Evolutionary conservation across 352 stramenopile species (phyloP).

Genomic region (Globisporangium perplexum): DNA sequence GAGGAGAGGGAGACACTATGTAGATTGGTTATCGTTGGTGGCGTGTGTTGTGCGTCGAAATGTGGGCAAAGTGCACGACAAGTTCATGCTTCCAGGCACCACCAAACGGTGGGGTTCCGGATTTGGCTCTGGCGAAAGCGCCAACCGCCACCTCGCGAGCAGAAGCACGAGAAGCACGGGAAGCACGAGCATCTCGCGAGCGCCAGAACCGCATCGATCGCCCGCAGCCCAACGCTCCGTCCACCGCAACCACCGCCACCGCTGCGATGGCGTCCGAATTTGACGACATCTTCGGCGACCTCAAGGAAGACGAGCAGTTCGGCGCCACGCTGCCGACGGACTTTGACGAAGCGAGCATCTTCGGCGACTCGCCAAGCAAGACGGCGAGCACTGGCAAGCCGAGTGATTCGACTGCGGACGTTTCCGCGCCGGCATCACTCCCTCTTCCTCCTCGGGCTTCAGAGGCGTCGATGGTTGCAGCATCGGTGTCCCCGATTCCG

Average conservation of each 20-base stretch:
- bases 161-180: no score
- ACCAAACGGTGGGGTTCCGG: no score
- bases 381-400: slow-evolving; percentile 1
- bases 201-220: no score
- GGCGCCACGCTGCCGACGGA: slow-evolving; percentile 33
- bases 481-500: slow-evolving; percentile 4
- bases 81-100: no score
- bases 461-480: neutral
- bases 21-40: slow-evolving; percentile 2
- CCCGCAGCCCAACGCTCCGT: neutral
- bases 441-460: neutral
- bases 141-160: no score
- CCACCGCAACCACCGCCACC: neutral
- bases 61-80: neutral
- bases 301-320: slow-evolving; percentile 54
- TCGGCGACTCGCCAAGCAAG: slow-evolving; percentile 20
- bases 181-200: no score
- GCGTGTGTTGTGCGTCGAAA: no score
- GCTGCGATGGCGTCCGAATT: slow-evolving; percentile 39
- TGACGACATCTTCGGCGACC: slow-evolving; percentile 79
- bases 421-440: neutral
- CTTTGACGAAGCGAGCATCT: slow-evolving; percentile 51
- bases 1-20: neutral
- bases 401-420: neutral
- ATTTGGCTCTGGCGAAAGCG: no score